A percentile compares a stretch with the other conserved stretches of the same genome.
Conservation (phyloP, 139 green algal genomes). For the Chlorella vulgaris region DNA sequence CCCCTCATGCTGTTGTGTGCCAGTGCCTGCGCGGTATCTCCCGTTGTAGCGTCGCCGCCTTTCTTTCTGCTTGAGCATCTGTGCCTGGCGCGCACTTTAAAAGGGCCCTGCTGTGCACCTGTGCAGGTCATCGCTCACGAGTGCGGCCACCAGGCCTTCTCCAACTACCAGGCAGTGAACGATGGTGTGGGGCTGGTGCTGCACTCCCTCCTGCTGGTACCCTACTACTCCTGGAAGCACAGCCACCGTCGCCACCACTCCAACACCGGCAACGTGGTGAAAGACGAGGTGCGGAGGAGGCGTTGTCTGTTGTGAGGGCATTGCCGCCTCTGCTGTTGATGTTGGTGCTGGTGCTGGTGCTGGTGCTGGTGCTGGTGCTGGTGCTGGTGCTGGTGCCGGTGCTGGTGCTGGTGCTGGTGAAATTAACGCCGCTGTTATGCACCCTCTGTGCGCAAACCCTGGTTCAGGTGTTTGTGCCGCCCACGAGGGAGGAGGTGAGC, state of each 20-base stretch:
- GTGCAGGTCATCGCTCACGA: conserved; percentile 73
- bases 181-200: conserved; percentile 82
- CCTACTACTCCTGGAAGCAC: conserved; percentile 94
- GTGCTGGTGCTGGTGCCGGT: too few species aligned
- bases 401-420: too few species aligned
- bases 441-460: too few species aligned
- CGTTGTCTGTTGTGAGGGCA: not conserved
- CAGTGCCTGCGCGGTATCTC: too few species aligned
- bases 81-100: not conserved
- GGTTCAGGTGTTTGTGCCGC: conserved; percentile 78
- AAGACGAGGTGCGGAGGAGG: conserved; percentile 72
- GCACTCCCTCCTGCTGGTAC: conserved; percentile 84
- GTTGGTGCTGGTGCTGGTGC: too few species aligned
- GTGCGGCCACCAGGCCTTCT: conserved; percentile 87
- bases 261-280: conserved; percentile 78
- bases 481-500: conserved; percentile 26
- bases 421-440: too few species aligned
- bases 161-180: conserved; percentile 64
- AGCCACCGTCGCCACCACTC: conserved; percentile 88
- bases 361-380: too few species aligned
- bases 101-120: not conserved
- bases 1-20: too few species aligned
- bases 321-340: too few species aligned
- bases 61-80: not conserved
- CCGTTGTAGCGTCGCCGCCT: too few species aligned